Evolutionary conservation across 306 rosid species (phyloP).

Genomic region (Rubus idaeus): DNA sequence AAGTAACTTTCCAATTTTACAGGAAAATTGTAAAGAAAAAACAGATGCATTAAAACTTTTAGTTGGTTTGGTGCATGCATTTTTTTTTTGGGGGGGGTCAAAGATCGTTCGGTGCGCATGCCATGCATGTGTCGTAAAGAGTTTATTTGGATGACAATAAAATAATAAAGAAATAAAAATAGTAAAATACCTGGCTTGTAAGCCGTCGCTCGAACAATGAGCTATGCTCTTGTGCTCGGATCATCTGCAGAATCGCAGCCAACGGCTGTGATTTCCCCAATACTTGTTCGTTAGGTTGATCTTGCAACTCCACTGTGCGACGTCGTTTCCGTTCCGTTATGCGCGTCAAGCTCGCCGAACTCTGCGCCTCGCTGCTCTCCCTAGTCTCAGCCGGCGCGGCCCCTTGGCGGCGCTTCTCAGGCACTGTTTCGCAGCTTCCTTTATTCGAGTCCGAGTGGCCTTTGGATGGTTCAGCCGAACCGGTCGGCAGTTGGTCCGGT

Average conservation of each 20-base stretch:
- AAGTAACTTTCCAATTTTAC: too few species aligned
- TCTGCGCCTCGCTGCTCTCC: slow-evolving; percentile 79
- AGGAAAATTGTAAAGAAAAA: too few species aligned
- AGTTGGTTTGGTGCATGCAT: too few species aligned
- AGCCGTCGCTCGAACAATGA: slow-evolving; percentile 73
- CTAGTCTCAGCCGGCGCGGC: slow-evolving; percentile 54
- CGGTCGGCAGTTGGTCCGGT: slow-evolving; percentile 31
- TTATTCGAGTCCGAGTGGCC: slow-evolving; percentile 35
- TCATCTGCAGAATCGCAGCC: slow-evolving; percentile 46
- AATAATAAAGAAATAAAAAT: not conserved
- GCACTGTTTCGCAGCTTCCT: slow-evolving; percentile 61
- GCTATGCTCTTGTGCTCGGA: slow-evolving; percentile 53
- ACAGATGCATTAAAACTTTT: too few species aligned
- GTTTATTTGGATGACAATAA: too few species aligned
- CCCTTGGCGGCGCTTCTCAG: slow-evolving; percentile 23
- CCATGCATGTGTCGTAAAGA: not conserved
- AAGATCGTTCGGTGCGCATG: not conserved
- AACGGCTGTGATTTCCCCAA: slow-evolving; percentile 58
- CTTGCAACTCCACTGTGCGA: slow-evolving; percentile 38
- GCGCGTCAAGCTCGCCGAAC: slow-evolving; percentile 72
- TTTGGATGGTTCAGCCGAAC: slow-evolving; percentile 36
- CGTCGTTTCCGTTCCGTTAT: slow-evolving; percentile 38
- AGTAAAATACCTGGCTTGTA: slow-evolving; percentile 59
- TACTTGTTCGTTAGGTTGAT: slow-evolving; percentile 25
- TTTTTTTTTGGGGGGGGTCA: too few species aligned